phyloP scores from a whole-genome alignment of 306 rosid species.

The Sphenostylis stenocarpa region DNA sequence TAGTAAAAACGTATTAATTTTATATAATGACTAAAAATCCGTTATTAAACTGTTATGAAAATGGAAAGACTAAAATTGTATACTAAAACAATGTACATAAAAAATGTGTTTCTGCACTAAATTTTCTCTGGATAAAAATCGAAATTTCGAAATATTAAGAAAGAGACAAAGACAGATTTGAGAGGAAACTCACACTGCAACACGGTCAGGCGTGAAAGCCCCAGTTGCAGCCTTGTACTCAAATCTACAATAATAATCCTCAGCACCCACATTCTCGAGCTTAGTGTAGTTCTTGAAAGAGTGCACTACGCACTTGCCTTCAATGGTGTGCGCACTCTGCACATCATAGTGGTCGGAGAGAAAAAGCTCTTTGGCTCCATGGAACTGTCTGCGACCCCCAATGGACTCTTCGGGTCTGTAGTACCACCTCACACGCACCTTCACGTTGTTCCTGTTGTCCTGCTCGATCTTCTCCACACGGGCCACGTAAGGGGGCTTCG shows the following conservation, averaged over 20 bases:
- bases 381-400: slow-evolving; percentile 83
- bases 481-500: slow-evolving; percentile 77
- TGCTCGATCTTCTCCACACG: slow-evolving; percentile 69
- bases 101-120: neutral
- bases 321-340: slow-evolving; percentile 85
- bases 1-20: neutral
- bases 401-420: slow-evolving; percentile 86
- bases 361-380: slow-evolving; percentile 77
- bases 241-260: slow-evolving; percentile 77
- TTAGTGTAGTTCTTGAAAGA: slow-evolving; percentile 74
- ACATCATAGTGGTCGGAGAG: slow-evolving; percentile 71
- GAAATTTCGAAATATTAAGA: neutral
- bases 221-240: slow-evolving; percentile 85
- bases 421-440: slow-evolving; percentile 80
- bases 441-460: slow-evolving; percentile 55
- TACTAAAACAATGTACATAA: neutral
- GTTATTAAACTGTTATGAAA: too few species aligned
- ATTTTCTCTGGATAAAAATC: neutral
- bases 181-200: slow-evolving; percentile 64
- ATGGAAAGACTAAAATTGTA: neutral
- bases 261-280: slow-evolving; percentile 79
- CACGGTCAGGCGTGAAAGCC: slow-evolving; percentile 71
- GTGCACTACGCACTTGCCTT: slow-evolving; percentile 77
- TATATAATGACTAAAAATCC: too few species aligned
- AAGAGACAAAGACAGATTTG: neutral